phyloP scores from a whole-genome alignment of 1,284 basidiomycete species.

The Rhizoctonia solani region DNA sequence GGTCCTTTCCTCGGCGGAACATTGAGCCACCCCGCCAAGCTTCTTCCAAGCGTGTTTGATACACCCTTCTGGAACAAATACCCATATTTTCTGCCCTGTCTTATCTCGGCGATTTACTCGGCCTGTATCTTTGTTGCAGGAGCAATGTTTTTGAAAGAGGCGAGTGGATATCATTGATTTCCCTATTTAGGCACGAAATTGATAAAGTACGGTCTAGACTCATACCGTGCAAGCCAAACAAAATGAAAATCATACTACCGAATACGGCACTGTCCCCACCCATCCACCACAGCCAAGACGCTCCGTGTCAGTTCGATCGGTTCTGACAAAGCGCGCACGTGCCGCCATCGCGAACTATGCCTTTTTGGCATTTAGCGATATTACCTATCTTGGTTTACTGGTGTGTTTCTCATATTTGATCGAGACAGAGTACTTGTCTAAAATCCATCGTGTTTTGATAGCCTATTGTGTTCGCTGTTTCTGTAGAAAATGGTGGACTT shows the following conservation, averaged over 20 bases:
- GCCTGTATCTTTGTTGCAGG: conserved; percentile 1
- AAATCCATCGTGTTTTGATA: background rate
- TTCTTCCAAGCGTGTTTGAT: conserved; percentile 33
- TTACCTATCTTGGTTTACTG: conserved; percentile 1
- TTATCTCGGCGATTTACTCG: conserved; percentile 16
- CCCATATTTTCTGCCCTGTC: conserved; percentile 39
- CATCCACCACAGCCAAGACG: background rate
- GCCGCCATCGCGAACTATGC: conserved; percentile 25
- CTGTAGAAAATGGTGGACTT: conserved; percentile 34
- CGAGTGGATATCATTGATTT: background rate
- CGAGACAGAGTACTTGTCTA: background rate
- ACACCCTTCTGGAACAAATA: conserved; percentile 37
- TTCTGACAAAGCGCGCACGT: conserved; percentile 13
- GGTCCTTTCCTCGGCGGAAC: conserved; percentile 38
- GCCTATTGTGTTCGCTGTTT: conserved; percentile 36
- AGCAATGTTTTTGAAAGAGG: conserved; percentile 20
- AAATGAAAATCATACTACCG: background rate
- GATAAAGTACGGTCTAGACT: background rate
- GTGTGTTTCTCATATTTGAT: background rate
- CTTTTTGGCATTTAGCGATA: conserved; percentile 24
- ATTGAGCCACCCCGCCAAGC: conserved; percentile 35
- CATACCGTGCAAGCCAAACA: background rate
- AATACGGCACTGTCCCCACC: conserved; percentile 1
- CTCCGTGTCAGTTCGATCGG: background rate
- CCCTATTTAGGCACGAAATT: background rate